These are phyloP conservation scores for Daldinia loculata DNA, from an alignment of 495 filamentous ascomycete species.

Conservation along the genomic window DNA sequence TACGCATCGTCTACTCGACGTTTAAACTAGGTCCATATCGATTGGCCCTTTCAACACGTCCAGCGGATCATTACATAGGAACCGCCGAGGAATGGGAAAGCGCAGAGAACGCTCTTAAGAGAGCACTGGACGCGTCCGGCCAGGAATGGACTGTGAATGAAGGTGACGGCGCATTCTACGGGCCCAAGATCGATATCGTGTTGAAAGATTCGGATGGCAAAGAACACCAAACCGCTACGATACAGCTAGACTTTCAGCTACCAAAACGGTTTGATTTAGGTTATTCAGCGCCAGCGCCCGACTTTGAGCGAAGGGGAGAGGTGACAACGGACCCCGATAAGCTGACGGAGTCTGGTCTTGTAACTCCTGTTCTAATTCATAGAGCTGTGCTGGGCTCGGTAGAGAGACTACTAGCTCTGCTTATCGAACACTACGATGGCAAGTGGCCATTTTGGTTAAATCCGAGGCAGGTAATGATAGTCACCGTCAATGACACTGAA, in stretches of 20 bases:
- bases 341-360: constrained; percentile 59
- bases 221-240: constrained; percentile 89
- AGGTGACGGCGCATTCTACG: constrained; percentile 93
- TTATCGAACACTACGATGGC: constrained; percentile 86
- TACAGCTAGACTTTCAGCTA: constrained; percentile 94
- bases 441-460: constrained; percentile 93
- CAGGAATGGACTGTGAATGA: constrained; percentile 75
- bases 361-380: constrained; percentile 85
- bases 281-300: constrained; percentile 81
- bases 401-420: constrained; percentile 84
- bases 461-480: constrained; percentile 78
- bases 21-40: constrained; percentile 78
- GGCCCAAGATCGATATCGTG: constrained; percentile 93
- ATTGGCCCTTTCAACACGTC: constrained; percentile 82
- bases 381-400: constrained; percentile 87
- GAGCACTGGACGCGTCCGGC: constrained; percentile 72
- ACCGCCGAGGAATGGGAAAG: constrained; percentile 80
- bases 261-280: constrained; percentile 81
- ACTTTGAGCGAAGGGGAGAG: constrained; percentile 65
- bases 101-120: constrained; percentile 76
- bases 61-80: constrained; percentile 79
- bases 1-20: constrained; percentile 77
- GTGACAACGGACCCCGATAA: constrained; percentile 53
- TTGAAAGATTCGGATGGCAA: constrained; percentile 84
- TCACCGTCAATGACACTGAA: constrained; percentile 75